Conservation (phyloP, 345 rosid genomes). For the Clausena lansium region DNA sequence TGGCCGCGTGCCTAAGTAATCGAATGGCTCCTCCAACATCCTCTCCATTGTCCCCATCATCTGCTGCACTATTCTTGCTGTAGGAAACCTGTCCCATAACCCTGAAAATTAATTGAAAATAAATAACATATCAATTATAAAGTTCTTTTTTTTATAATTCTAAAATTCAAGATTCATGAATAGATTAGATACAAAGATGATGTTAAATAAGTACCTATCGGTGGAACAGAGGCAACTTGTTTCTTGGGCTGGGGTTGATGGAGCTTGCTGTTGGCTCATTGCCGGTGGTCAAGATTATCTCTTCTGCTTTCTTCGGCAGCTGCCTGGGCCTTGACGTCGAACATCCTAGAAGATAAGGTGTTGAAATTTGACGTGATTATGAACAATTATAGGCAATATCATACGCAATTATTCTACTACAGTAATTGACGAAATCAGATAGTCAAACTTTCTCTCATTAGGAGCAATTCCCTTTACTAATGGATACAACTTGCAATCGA, state of each 20-base stretch:
- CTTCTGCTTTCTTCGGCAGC: constrained; percentile 21
- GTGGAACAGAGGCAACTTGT: constrained; percentile 36
- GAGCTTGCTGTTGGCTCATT: constrained; percentile 29
- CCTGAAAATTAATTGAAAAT: constrained; percentile 17
- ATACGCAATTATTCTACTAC: too few species aligned
- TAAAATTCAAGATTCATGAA: not conserved
- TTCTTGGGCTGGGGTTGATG: constrained; percentile 31
- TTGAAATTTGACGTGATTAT: too few species aligned
- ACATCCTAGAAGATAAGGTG: too few species aligned
- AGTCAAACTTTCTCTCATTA: too few species aligned
- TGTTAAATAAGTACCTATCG: constrained; percentile 30
- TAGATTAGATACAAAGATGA: not conserved
- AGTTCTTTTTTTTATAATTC: not conserved
- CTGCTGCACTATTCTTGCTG: constrained; percentile 58
- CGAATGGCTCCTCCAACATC: constrained; percentile 47
- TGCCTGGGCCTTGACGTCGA: constrained; percentile 28
- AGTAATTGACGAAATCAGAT: too few species aligned
- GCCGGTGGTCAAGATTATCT: constrained; percentile 48
- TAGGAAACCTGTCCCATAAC: constrained; percentile 49
- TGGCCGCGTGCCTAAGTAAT: constrained; percentile 34
- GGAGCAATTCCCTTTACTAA: too few species aligned
- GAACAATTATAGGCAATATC: too few species aligned
- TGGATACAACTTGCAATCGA: too few species aligned
- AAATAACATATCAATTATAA: not conserved
- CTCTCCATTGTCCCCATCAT: constrained; percentile 76